Evolutionary conservation across 176 grass and related monocot species (phyloP).

Genomic region (Puccinellia tenuiflora): DNA sequence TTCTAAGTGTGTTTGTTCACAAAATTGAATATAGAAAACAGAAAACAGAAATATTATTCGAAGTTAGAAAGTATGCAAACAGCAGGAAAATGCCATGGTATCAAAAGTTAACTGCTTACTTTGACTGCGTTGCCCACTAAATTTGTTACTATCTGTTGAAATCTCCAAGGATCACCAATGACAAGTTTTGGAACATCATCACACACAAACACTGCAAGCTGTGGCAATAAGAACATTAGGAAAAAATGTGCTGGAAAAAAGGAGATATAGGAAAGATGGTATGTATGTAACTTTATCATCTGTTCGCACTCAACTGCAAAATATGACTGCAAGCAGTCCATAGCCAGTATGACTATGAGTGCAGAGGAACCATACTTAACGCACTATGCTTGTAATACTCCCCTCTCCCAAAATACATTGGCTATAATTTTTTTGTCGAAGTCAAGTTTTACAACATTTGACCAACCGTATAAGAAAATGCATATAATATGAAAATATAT

Average conservation of each 20-base stretch:
- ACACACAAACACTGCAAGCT: constrained; percentile 95
- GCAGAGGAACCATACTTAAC: background rate
- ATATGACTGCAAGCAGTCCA: background rate
- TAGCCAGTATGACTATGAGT: background rate
- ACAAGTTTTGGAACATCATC: constrained; percentile 77
- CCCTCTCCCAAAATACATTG: too few relatives aligned
- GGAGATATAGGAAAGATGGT: background rate
- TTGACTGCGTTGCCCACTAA: constrained; percentile 92
- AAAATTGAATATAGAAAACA: background rate
- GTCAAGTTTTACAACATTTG: too few relatives aligned
- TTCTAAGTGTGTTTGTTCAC: background rate
- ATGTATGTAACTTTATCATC: background rate
- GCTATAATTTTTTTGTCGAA: too few relatives aligned
- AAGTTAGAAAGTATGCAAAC: background rate
- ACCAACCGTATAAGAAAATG: too few relatives aligned
- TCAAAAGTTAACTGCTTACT: constrained; percentile 55
- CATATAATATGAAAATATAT: too few relatives aligned
- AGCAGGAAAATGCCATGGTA: background rate
- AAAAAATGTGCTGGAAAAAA: background rate
- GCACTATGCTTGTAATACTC: background rate
- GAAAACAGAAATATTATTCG: background rate
- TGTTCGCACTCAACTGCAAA: constrained; percentile 5
- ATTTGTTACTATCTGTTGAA: constrained; percentile 94
- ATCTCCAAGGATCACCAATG: constrained; percentile 86
- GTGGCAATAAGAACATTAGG: constrained; percentile 29